Evolutionary conservation across 139 green algal species (phyloP).

Genomic region (Chlamydomonas urium): DNA sequence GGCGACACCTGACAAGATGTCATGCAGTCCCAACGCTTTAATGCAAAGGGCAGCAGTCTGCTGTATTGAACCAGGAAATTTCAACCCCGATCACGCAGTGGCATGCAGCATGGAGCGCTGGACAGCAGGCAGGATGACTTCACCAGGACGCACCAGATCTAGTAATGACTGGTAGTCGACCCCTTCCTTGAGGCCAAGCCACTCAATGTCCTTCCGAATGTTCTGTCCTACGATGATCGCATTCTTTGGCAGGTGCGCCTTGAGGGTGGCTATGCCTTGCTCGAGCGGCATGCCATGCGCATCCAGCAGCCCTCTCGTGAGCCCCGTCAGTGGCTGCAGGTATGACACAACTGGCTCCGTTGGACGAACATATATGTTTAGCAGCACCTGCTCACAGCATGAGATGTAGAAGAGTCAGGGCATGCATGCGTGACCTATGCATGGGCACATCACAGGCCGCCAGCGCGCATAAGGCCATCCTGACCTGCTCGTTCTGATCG

Average conservation of each 20-base stretch:
- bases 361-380: slow-evolving; percentile 80
- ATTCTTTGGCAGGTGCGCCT: not conserved
- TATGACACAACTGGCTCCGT: slow-evolving; percentile 69
- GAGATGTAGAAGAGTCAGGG: too few relatives aligned
- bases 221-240: slow-evolving; percentile 62
- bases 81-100: too few relatives aligned
- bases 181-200: slow-evolving; percentile 78
- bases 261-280: slow-evolving; percentile 40
- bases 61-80: too few relatives aligned
- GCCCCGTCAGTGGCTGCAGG: slow-evolving; percentile 76
- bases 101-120: too few relatives aligned
- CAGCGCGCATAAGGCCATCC: too few relatives aligned
- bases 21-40: too few relatives aligned
- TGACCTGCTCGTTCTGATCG: slow-evolving; percentile 66
- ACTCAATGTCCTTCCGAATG: slow-evolving; percentile 82
- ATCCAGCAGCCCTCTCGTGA: slow-evolving; percentile 26
- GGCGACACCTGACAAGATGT: too few relatives aligned
- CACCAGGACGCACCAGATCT: slow-evolving; percentile 59
- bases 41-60: too few relatives aligned
- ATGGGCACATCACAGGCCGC: too few relatives aligned
- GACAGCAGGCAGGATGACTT: too few relatives aligned
- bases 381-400: slow-evolving; percentile 54
- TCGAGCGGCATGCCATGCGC: slow-evolving; percentile 61
- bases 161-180: slow-evolving; percentile 71
- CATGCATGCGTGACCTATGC: too few relatives aligned